A percentile compares a stretch with the other conserved stretches of the same genome.
Conservation (phyloP, 2,329 filamentous ascomycete species). For the Penicillium sp. region DNA sequence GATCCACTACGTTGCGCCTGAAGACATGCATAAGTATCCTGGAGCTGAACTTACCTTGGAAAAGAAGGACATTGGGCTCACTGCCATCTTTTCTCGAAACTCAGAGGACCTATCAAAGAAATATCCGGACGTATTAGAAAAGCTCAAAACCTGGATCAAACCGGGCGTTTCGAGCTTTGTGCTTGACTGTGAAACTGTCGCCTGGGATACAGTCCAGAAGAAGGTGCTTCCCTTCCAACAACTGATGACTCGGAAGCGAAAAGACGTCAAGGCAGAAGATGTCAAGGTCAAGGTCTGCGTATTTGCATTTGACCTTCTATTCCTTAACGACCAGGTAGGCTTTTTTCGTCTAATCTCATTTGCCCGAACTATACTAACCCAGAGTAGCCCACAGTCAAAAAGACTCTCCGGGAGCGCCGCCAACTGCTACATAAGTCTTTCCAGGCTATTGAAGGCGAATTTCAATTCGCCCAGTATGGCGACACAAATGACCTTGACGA, state of each 20-base stretch:
- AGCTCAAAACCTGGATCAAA: conserved; percentile 88
- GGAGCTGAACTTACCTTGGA: conserved; percentile 66
- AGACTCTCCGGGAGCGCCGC: conserved; percentile 81
- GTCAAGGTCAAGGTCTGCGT: conserved; percentile 97
- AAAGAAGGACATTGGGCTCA: conserved; percentile 72
- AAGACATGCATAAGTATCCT: conserved; percentile 71
- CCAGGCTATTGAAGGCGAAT: conserved; percentile 81
- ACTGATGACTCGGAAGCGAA: conserved; percentile 96
- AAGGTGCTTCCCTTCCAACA: conserved; percentile 97
- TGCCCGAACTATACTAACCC: conserved; percentile 15
- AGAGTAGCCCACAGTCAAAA: conserved; percentile 75
- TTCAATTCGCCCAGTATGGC: conserved; percentile 85
- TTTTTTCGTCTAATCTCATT: not conserved
- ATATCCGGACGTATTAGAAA: conserved; percentile 92
- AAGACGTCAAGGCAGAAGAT: conserved; percentile 94
- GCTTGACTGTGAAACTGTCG: conserved; percentile 97
- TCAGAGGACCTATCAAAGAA: conserved; percentile 97
- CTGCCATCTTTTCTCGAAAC: conserved; percentile 95
- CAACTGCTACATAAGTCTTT: conserved; percentile 77
- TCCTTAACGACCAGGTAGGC: conserved; percentile 80
- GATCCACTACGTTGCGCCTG: conserved; percentile 92
- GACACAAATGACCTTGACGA: conserved; percentile 89
- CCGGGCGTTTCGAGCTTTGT: conserved; percentile 91
- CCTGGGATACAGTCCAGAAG: conserved; percentile 93
- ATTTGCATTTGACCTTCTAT: conserved; percentile 94